Percentiles rank a stretch among this genome's conserved stretches.
Evolutionary conservation across 2,329 filamentous ascomycete genomes (phyloP).

Genomic region (Emmonsiellopsis sp.): DNA sequence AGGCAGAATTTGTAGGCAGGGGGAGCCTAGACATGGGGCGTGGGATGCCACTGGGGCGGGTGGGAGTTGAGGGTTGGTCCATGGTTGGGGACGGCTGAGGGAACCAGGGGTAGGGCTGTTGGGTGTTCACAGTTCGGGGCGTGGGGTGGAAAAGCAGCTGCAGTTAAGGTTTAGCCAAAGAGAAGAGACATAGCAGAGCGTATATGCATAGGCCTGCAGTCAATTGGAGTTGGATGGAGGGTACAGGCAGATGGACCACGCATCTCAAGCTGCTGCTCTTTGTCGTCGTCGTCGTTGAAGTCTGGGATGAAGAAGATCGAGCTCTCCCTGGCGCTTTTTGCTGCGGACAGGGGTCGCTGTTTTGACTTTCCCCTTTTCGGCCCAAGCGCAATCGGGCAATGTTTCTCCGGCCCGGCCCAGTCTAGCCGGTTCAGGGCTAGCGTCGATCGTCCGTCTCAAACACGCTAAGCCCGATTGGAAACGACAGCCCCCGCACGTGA

Average conservation of each 20-base stretch:
- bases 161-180: not conserved
- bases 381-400: not conserved
- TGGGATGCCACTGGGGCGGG: conserved; percentile 35
- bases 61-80: conserved; percentile 23
- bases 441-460: not conserved
- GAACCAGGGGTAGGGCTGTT: not conserved
- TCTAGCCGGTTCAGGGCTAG: not conserved
- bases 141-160: not conserved
- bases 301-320: too few species aligned
- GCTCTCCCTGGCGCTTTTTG: not conserved
- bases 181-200: not conserved
- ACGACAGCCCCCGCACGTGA: not conserved
- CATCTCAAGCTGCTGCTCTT: not conserved
- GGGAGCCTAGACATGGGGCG: conserved; percentile 44
- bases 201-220: not conserved
- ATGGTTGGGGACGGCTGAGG: conserved; percentile 15
- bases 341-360: not conserved
- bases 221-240: not conserved
- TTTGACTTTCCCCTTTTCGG: conserved; percentile 1
- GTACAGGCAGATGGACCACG: not conserved
- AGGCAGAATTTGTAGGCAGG: conserved; percentile 33
- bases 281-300: too few species aligned
- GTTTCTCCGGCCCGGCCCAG: not conserved
- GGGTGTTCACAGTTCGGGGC: too few species aligned
- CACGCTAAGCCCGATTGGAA: not conserved